phyloP scores from a whole-genome alignment of 208 protist genomes.

The Leishmania arabica region DNA sequence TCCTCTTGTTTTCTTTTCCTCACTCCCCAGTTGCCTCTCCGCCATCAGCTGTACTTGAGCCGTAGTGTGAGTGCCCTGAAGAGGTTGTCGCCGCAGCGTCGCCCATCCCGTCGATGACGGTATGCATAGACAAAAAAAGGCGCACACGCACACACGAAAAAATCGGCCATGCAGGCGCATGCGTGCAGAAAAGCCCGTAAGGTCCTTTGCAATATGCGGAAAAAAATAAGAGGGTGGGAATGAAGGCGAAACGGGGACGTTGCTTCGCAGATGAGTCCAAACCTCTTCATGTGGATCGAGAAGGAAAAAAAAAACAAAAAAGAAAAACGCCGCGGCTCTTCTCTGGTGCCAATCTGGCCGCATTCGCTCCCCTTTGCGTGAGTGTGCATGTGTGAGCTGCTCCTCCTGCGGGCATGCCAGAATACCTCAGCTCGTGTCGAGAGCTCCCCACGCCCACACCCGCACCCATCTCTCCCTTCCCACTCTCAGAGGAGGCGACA shows the following conservation, averaged over 20 bases:
- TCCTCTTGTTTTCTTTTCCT: background rate
- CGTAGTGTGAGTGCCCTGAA: background rate
- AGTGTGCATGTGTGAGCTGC: background rate
- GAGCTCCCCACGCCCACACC: background rate
- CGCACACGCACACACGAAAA: background rate
- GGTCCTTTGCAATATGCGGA: background rate
- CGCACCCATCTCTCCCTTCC: background rate
- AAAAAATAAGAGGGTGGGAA: background rate
- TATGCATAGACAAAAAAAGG: background rate
- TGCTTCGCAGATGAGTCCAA: background rate
- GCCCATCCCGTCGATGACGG: background rate
- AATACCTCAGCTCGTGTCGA: background rate
- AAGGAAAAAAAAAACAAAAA: conserved; percentile 3
- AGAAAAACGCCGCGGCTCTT: background rate
- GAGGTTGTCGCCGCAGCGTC: background rate
- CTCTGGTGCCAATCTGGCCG: background rate
- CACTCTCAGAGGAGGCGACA: background rate
- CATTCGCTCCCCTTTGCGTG: background rate
- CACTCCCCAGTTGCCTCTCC: background rate
- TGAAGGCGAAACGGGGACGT: background rate
- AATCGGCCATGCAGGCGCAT: background rate
- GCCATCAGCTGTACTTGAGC: background rate
- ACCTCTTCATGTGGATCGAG: background rate
- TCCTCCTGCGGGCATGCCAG: background rate
- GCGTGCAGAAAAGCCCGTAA: background rate